Percentiles rank a stretch among this genome's conserved stretches.
Conservation (phyloP, 371 early-diverging fungal genomes). For the Mucor racemosus region DNA sequence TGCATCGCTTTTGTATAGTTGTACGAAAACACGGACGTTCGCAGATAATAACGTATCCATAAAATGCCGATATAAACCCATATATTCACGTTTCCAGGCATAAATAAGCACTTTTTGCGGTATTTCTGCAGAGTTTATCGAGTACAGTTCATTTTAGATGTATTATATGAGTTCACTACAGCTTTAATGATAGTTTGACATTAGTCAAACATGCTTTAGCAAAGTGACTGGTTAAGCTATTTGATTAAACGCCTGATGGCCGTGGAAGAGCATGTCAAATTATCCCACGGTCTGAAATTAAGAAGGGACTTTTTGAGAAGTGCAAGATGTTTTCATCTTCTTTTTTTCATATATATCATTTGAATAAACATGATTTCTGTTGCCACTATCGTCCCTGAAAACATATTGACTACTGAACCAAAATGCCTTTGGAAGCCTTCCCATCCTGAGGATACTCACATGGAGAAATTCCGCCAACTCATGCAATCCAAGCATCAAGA, state of each 20-base stretch:
- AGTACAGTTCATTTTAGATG: no score
- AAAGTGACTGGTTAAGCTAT: not conserved
- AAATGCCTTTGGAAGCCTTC: slow-evolving; percentile 70
- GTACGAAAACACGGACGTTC: no score
- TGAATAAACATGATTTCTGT: slow-evolving; percentile 1
- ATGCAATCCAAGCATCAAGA: slow-evolving; percentile 65
- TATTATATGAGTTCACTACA: no score
- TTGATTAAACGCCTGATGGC: slow-evolving; percentile 25
- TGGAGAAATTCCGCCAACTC: slow-evolving; percentile 69
- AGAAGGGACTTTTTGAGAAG: slow-evolving; percentile 6
- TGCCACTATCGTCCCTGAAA: slow-evolving; percentile 15
- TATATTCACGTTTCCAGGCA: no score
- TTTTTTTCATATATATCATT: not conserved
- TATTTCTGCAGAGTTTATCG: no score
- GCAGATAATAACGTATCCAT: no score
- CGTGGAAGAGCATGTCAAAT: slow-evolving; percentile 11
- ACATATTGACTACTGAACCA: slow-evolving; percentile 30
- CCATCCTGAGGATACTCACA: slow-evolving; percentile 55
- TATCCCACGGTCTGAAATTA: slow-evolving; percentile 28
- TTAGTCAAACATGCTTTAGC: no score
- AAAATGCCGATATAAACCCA: no score
- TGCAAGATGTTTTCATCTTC: not conserved
- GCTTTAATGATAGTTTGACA: no score
- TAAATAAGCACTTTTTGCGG: no score
- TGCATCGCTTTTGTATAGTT: no score